phyloP scores from a whole-genome alignment of 306 rosid genomes.

The Rosa multiflora region DNA sequence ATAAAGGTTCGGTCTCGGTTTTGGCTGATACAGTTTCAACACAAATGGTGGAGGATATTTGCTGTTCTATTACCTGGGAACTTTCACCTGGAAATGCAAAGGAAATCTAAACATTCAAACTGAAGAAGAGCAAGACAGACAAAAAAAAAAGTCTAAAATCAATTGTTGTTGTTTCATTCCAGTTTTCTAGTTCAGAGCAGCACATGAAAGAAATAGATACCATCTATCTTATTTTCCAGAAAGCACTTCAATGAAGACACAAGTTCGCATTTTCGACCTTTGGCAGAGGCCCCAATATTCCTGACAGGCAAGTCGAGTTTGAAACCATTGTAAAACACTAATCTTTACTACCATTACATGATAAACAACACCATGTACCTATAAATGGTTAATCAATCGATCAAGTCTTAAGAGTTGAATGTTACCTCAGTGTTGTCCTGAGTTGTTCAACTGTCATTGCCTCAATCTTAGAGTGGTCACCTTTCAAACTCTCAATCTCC shows the following conservation, averaged over 20 bases:
- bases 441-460: constrained; percentile 82
- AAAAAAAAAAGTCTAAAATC: background rate
- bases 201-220: constrained; percentile 29
- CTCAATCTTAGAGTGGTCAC: constrained; percentile 55
- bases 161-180: constrained; percentile 8
- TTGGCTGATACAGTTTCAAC: constrained; percentile 33
- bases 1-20: constrained; percentile 27
- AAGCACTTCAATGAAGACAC: constrained; percentile 69
- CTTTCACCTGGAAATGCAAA: constrained; percentile 47
- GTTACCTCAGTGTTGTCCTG: constrained; percentile 59
- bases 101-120: constrained; percentile 24
- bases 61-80: constrained; percentile 38
- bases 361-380: background rate
- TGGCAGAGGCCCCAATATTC: constrained; percentile 62
- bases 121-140: background rate
- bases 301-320: constrained; percentile 44
- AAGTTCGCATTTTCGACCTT: constrained; percentile 77
- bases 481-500: constrained; percentile 67
- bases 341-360: background rate
- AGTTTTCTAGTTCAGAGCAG: background rate
- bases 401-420: background rate
- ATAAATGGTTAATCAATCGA: background rate
- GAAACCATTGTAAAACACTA: constrained; percentile 21
- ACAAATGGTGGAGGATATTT: constrained; percentile 32
- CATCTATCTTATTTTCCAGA: constrained; percentile 49